These are phyloP conservation scores for Fusarium tupiense DNA, from an alignment of 2,329 filamentous ascomycete species.

Conservation along the genomic window DNA sequence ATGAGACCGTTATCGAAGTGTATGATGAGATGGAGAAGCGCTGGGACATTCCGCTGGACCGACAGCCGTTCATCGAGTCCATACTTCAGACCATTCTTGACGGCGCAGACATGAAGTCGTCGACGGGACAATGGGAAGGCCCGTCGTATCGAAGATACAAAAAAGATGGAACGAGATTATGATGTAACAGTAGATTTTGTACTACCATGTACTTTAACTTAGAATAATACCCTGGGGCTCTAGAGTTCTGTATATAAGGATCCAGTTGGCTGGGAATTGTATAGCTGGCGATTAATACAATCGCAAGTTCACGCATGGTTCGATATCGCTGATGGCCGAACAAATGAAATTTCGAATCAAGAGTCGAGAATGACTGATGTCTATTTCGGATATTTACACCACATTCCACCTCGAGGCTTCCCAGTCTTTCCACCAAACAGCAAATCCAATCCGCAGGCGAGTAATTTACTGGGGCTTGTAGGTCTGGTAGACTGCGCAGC, in stretches of 20 bases:
- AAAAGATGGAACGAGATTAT: conserved; percentile 45
- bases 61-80: conserved; percentile 58
- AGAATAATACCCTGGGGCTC: conserved; percentile 38
- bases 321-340: conserved; percentile 1
- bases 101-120: conserved; percentile 46
- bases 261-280: not conserved
- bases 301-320: conserved; percentile 3
- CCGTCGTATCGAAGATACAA: conserved; percentile 36
- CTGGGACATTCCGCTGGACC: conserved; percentile 56
- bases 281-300: not conserved
- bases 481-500: conserved; percentile 58
- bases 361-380: conserved; percentile 44
- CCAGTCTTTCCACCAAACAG: conserved; percentile 30
- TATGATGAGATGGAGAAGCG: conserved; percentile 61
- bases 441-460: conserved; percentile 16
- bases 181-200: conserved; percentile 40
- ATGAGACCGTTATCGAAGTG: conserved; percentile 61
- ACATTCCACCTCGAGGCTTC: conserved; percentile 39
- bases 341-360: conserved; percentile 42
- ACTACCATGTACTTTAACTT: conserved; percentile 38
- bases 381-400: conserved; percentile 50
- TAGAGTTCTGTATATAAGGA: conserved; percentile 23
- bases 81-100: conserved; percentile 56
- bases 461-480: conserved; percentile 52
- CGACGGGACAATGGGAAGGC: conserved; percentile 39